Evolutionary conservation across 495 filamentous ascomycete genomes (phyloP).

Genomic region (Talaromyces liani): DNA sequence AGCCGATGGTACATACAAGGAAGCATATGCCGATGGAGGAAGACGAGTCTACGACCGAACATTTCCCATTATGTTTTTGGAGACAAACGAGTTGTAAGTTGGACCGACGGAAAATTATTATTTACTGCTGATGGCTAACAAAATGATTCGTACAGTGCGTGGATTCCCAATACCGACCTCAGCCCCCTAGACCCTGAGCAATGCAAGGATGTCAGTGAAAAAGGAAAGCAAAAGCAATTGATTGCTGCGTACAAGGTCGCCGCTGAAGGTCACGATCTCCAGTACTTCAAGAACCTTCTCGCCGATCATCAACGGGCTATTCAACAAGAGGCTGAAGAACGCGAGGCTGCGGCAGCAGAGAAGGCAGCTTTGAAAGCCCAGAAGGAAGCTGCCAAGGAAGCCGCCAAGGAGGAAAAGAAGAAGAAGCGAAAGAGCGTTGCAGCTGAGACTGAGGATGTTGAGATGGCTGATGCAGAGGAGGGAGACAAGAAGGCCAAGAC

Average conservation of each 20-base stretch:
- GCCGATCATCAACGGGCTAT: slow-evolving; percentile 49
- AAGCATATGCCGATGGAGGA: slow-evolving; percentile 74
- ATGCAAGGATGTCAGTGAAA: slow-evolving; percentile 53
- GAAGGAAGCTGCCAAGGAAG: slow-evolving; percentile 46
- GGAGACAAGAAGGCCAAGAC: slow-evolving; percentile 48
- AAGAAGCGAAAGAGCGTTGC: slow-evolving; percentile 50
- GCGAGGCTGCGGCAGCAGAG: slow-evolving; percentile 48
- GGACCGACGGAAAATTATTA: background rate
- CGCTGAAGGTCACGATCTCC: slow-evolving; percentile 59
- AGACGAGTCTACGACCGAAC: slow-evolving; percentile 76
- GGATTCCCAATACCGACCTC: slow-evolving; percentile 75
- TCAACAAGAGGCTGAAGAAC: slow-evolving; percentile 55
- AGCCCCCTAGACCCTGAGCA: slow-evolving; percentile 62
- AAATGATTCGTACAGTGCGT: slow-evolving; percentile 49
- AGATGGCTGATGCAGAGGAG: slow-evolving; percentile 64
- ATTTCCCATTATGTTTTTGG: slow-evolving; percentile 88
- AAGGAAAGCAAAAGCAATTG: slow-evolving; percentile 69
- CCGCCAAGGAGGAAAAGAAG: slow-evolving; percentile 41
- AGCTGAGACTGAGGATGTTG: slow-evolving; percentile 59
- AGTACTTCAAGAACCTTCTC: slow-evolving; percentile 71
- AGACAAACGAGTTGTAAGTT: slow-evolving; percentile 92
- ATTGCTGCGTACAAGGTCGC: slow-evolving; percentile 67
- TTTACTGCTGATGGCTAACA: background rate
- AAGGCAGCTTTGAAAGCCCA: slow-evolving; percentile 55
- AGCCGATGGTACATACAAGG: slow-evolving; percentile 72